These are phyloP conservation scores for Cladosporium sp. DNA, from an alignment of 2,329 filamentous ascomycete genomes.

Conservation along the genomic window DNA sequence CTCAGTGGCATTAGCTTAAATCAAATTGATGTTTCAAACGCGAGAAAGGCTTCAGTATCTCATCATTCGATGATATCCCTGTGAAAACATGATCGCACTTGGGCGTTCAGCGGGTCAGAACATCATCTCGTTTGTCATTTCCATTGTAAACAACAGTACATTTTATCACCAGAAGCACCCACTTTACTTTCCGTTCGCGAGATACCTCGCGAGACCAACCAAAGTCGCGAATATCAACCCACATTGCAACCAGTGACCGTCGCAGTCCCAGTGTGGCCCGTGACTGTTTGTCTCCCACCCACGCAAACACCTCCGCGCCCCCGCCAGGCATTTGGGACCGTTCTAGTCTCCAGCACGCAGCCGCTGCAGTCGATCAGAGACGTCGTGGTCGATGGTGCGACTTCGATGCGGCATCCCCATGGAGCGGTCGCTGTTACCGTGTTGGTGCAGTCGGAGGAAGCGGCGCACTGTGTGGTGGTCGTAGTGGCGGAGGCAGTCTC, in stretches of 20 bases:
- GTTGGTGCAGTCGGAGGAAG: background rate
- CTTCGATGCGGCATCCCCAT: slow-evolving; percentile 2
- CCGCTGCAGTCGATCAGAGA: background rate
- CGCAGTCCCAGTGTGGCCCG: background rate
- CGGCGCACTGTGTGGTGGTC: background rate
- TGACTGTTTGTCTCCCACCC: background rate
- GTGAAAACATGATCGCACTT: too few species aligned
- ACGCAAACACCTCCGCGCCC: background rate
- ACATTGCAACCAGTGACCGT: background rate
- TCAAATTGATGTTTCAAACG: too few species aligned
- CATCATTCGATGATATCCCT: too few species aligned
- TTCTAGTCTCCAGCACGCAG: background rate
- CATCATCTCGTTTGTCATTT: too few species aligned
- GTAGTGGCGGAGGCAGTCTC: background rate
- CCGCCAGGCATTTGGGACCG: background rate
- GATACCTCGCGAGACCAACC: too few species aligned
- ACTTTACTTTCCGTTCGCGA: too few species aligned
- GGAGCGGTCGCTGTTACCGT: background rate
- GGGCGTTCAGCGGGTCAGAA: too few species aligned
- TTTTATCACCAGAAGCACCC: too few species aligned
- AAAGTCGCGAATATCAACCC: too few species aligned
- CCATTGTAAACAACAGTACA: too few species aligned
- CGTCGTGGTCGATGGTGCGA: background rate
- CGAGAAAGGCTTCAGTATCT: too few species aligned
- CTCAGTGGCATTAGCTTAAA: too few species aligned